phyloP scores from a whole-genome alignment of 306 rosid species.

The Hippophae tibetana region DNA sequence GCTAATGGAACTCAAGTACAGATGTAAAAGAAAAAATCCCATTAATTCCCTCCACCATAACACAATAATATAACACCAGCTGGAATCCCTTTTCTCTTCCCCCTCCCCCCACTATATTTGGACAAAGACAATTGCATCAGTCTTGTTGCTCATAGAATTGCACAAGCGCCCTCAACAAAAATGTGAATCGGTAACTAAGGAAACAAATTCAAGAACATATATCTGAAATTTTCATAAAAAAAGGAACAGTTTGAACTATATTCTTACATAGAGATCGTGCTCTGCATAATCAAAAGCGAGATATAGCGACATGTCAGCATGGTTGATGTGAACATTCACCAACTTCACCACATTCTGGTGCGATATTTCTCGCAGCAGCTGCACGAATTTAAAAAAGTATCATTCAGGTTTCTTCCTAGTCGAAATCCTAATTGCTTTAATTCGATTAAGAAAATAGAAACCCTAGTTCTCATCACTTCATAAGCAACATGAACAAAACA shows the following conservation, averaged over 20 bases:
- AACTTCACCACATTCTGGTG: constrained; percentile 95
- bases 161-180: no score
- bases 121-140: no score
- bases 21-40: no score
- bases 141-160: no score
- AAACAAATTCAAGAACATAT: no score
- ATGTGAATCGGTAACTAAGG: no score
- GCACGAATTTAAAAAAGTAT: constrained; percentile 17
- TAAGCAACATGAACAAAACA: background rate
- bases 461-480: background rate
- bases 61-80: no score
- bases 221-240: background rate
- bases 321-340: constrained; percentile 92
- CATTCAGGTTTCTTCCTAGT: background rate
- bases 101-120: no score
- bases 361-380: constrained; percentile 84
- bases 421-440: background rate
- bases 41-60: no score
- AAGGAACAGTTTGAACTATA: constrained; percentile 3
- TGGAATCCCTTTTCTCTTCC: no score
- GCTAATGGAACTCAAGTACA: no score
- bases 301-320: constrained; percentile 84
- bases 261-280: constrained; percentile 92
- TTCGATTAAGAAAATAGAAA: background rate
- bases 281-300: constrained; percentile 94